Evolutionary conservation across 441 rosid species (phyloP).

Genomic region (Arabidopsis hybrid): DNA sequence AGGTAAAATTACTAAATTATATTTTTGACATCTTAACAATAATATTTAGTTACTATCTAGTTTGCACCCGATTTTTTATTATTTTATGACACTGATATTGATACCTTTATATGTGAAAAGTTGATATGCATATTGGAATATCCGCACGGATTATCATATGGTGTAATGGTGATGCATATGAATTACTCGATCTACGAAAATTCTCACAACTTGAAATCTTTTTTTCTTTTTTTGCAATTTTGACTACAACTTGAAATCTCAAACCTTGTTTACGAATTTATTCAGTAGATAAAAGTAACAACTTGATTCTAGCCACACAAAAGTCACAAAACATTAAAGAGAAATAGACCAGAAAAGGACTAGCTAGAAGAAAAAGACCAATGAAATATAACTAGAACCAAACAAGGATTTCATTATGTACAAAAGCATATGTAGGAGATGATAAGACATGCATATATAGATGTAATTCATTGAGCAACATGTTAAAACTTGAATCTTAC

Average conservation of each 20-base stretch:
- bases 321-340: not conserved
- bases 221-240: too few species aligned
- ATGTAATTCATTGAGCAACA: constrained; percentile 7
- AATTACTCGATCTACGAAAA: constrained; percentile 2
- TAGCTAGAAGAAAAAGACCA: constrained; percentile 3
- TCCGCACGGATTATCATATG: too few species aligned
- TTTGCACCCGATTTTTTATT: not conserved
- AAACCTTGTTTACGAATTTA: not conserved
- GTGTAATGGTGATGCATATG: not conserved
- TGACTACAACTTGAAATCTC: not conserved
- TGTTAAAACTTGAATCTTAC: not conserved
- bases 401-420: constrained; percentile 21
- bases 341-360: not conserved
- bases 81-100: not conserved
- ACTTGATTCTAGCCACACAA: not conserved
- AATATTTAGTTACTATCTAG: not conserved
- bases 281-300: not conserved
- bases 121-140: not conserved
- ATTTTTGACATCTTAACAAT: not conserved
- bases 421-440: constrained; percentile 26
- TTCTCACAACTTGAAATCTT: not conserved
- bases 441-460: constrained; percentile 26
- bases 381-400: not conserved
- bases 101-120: not conserved
- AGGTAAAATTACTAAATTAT: not conserved